Percentiles rank a stretch among this genome's conserved stretches.
Conservation (phyloP, 306 rosid genomes). For the Leucaena leucocephala region DNA sequence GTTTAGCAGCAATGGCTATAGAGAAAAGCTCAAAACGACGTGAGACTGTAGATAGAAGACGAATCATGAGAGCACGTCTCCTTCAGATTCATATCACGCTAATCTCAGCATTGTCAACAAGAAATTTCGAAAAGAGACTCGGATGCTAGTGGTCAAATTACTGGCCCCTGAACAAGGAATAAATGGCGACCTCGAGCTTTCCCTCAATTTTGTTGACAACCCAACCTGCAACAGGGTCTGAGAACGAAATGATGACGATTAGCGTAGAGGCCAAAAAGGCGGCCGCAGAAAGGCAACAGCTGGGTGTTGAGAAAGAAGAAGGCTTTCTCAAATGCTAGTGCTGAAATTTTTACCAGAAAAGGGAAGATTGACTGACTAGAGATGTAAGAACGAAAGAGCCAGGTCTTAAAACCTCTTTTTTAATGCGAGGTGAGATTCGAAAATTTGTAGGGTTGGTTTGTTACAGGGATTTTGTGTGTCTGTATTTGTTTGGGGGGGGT, state of each 20-base stretch:
- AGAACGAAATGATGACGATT: not conserved
- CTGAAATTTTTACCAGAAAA: not conserved
- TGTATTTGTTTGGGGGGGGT: too few relatives aligned
- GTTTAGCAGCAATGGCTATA: not conserved
- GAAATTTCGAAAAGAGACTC: not conserved
- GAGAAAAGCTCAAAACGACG: slow-evolving; percentile 21
- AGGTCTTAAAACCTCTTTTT: too few relatives aligned
- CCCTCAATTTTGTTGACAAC: not conserved
- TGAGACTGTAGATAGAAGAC: slow-evolving; percentile 36
- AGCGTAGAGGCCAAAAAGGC: not conserved
- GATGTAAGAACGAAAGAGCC: too few relatives aligned
- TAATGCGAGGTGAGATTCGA: too few relatives aligned
- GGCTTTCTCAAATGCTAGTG: not conserved
- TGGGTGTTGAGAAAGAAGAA: not conserved
- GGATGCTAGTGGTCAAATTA: not conserved
- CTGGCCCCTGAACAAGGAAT: not conserved
- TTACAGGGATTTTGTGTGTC: too few relatives aligned
- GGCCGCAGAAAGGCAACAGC: not conserved
- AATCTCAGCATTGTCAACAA: not conserved
- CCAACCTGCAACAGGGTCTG: not conserved
- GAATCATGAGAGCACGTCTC: slow-evolving; percentile 41
- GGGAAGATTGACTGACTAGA: not conserved
- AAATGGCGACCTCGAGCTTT: slow-evolving; percentile 18
- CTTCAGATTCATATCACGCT: slow-evolving; percentile 5
- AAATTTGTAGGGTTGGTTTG: too few relatives aligned